Evolutionary conservation across 2,329 filamentous ascomycete species (phyloP).

Genomic region (Monilinia laxa): DNA sequence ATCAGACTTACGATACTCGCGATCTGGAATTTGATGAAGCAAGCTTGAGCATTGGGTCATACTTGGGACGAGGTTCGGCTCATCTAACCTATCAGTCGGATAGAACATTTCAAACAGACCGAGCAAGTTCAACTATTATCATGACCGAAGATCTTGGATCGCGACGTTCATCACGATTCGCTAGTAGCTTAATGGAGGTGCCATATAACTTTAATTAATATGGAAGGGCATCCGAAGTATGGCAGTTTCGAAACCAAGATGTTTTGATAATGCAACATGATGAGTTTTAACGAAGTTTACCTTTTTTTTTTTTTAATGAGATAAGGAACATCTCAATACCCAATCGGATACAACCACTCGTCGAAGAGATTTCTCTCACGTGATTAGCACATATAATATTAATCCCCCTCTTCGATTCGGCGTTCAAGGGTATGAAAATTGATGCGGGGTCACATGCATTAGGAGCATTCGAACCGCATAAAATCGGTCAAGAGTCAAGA

Average conservation of each 20-base stretch:
- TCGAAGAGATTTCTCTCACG: not conserved
- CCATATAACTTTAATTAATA: not conserved
- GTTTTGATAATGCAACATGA: conserved; percentile 11
- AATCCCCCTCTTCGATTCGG: conserved; percentile 4
- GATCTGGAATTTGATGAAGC: conserved; percentile 13
- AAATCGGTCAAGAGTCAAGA: conserved; percentile 20
- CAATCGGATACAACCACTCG: not conserved
- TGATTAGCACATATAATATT: not conserved
- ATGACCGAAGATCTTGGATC: conserved; percentile 12
- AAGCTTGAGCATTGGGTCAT: conserved; percentile 14
- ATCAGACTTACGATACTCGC: conserved; percentile 12
- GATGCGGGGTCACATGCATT: conserved; percentile 17
- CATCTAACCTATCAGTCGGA: conserved; percentile 12
- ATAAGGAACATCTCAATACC: not conserved
- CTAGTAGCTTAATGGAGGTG: conserved; percentile 7
- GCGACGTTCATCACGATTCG: conserved; percentile 9
- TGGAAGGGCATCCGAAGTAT: conserved; percentile 2
- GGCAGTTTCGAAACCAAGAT: conserved; percentile 1
- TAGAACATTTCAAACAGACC: not conserved
- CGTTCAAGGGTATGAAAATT: conserved; percentile 16
- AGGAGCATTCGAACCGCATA: conserved; percentile 17
- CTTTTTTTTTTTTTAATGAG: not conserved
- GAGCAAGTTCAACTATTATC: conserved; percentile 3
- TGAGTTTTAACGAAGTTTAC: not conserved
- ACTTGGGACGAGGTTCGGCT: not conserved